phyloP scores from a whole-genome alignment of 495 filamentous ascomycete species.

The Daldinia bambusicola region DNA sequence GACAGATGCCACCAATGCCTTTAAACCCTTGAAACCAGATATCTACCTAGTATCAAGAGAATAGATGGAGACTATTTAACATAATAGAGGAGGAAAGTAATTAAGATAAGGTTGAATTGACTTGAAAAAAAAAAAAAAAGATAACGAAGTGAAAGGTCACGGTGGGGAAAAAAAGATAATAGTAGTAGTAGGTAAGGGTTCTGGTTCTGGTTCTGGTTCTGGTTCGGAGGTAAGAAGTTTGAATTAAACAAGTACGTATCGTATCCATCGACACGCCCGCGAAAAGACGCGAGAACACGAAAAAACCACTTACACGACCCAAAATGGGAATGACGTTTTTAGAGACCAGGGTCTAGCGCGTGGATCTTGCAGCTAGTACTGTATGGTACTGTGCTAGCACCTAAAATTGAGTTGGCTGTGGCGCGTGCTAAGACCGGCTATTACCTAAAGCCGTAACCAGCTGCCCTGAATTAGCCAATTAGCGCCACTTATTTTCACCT shows the following conservation, averaged over 20 bases:
- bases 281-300: conserved; percentile 48
- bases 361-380: neutral
- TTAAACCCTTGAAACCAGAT: conserved; percentile 10
- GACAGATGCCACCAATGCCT: conserved; percentile 14
- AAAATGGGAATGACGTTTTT: conserved; percentile 37
- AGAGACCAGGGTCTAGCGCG: conserved; percentile 6
- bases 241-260: neutral
- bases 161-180: conserved; percentile 15
- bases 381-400: conserved; percentile 8
- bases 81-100: conserved; percentile 11
- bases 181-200: conserved; percentile 7
- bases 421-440: conserved; percentile 1
- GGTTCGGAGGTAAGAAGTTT: conserved; percentile 23
- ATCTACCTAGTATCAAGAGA: conserved; percentile 3
- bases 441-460: conserved; percentile 30
- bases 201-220: neutral
- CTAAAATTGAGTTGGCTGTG: conserved; percentile 9
- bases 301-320: conserved; percentile 44
- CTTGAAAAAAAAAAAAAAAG: neutral
- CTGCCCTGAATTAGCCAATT: conserved; percentile 19
- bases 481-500: neutral
- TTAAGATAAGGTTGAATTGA: conserved; percentile 22
- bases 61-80: conserved; percentile 4
- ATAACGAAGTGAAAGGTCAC: conserved; percentile 2
- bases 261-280: conserved; percentile 43